phyloP scores from a whole-genome alignment of 495 filamentous ascomycete species.

The Hypoxylon trugodes region DNA sequence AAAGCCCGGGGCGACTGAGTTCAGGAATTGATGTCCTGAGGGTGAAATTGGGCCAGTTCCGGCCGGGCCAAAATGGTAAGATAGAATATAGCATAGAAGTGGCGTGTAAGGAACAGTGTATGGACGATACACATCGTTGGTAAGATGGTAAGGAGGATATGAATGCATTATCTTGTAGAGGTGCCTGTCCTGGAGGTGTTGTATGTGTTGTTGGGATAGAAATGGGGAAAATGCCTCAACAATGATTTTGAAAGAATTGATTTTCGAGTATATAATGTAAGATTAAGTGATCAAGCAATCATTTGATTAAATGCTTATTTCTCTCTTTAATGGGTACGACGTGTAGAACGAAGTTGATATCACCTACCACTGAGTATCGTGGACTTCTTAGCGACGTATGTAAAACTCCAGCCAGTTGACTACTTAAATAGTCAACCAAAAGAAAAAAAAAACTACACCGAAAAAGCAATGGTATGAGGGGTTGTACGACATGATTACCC shows the following conservation, averaged over 20 bases:
- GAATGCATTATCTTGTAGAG: slow-evolving; percentile 6
- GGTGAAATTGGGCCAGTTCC: slow-evolving; percentile 12
- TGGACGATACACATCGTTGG: not conserved
- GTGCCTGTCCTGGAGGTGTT: no score
- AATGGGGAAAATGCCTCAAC: no score
- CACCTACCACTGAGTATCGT: not conserved
- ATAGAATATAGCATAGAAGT: slow-evolving; percentile 2
- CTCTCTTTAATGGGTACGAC: not conserved
- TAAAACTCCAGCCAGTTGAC: not conserved
- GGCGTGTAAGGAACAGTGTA: slow-evolving; percentile 5
- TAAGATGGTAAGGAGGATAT: not conserved
- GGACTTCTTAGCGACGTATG: not conserved
- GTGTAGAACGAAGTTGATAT: slow-evolving; percentile 1
- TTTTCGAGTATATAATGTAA: no score
- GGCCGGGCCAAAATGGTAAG: slow-evolving; percentile 21
- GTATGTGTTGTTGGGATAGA: no score
- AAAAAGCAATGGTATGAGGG: no score
- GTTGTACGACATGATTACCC: no score
- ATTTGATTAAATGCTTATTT: no score
- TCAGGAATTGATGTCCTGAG: slow-evolving; percentile 4
- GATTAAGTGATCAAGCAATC: no score
- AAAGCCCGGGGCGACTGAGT: slow-evolving; percentile 1
- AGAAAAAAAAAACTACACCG: no score
- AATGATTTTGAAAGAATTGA: no score
- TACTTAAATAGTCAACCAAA: no score